phyloP scores from a whole-genome alignment of 768 basidiomycete species.

The Xanthoconium stramineum region DNA sequence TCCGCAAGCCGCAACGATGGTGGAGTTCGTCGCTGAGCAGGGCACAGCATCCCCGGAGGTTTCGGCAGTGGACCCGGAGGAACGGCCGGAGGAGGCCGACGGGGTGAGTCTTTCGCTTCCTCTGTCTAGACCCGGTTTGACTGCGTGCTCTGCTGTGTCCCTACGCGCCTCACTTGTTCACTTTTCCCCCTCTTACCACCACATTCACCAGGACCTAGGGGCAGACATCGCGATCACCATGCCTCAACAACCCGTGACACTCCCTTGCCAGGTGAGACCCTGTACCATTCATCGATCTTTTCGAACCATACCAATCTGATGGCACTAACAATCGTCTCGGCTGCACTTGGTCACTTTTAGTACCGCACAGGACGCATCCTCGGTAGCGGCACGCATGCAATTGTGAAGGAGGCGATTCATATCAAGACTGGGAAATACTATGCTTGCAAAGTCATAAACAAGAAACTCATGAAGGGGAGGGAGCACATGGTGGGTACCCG shows the following conservation, averaged over 20 bases:
- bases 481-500: slow-evolving; percentile 83
- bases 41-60: slow-evolving; percentile 26
- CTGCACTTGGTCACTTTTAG: slow-evolving; percentile 34
- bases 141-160: slow-evolving; percentile 14
- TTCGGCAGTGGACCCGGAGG: slow-evolving; percentile 18
- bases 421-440: slow-evolving; percentile 91
- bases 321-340: slow-evolving; percentile 6
- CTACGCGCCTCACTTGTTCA: slow-evolving; percentile 9
- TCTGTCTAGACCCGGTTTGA: slow-evolving; percentile 8
- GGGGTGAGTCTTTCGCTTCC: slow-evolving; percentile 7
- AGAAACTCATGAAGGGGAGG: slow-evolving; percentile 96
- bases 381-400: slow-evolving; percentile 91
- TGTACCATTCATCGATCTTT: not conserved
- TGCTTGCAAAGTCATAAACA: slow-evolving; percentile 99
- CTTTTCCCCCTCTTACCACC: slow-evolving; percentile 8
- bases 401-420: slow-evolving; percentile 94
- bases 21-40: slow-evolving; percentile 12
- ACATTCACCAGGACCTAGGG: slow-evolving; percentile 15
- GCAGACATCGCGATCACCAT: slow-evolving; percentile 17
- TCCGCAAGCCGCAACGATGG: slow-evolving; percentile 8
- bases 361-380: slow-evolving; percentile 86
- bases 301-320: not conserved
- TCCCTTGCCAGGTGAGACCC: slow-evolving; percentile 45
- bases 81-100: slow-evolving; percentile 26
- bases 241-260: slow-evolving; percentile 35